These are phyloP conservation scores for Guadua angustifolia DNA, from an alignment of 176 grass and related monocot species.

Conservation along the genomic window DNA sequence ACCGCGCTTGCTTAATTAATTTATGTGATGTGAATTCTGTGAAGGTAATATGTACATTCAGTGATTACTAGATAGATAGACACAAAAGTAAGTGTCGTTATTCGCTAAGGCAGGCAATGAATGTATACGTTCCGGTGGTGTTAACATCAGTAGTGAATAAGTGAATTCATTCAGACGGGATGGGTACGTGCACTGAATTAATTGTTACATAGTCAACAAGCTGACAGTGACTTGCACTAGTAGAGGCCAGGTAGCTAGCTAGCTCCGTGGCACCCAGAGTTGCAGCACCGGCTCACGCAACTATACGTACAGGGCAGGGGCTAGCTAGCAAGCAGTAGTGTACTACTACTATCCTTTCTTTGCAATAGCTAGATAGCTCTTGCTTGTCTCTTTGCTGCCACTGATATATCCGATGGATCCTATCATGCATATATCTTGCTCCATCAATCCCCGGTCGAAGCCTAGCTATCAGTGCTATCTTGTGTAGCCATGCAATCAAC, in stretches of 20 bases:
- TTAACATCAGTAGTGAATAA: background rate
- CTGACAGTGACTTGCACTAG: background rate
- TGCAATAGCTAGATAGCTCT: background rate
- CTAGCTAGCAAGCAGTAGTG: background rate
- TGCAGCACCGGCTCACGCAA: background rate
- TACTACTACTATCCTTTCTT: rapidly evolving
- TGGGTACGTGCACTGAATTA: background rate
- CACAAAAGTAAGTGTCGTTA: no score
- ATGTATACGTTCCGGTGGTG: background rate
- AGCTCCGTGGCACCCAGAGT: background rate
- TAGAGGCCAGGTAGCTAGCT: no score
- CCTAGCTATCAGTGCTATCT: background rate
- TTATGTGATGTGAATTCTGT: no score
- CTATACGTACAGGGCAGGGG: background rate
- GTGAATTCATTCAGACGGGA: background rate
- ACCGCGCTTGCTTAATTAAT: no score
- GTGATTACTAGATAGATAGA: no score
- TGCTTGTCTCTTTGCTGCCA: background rate
- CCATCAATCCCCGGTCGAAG: background rate
- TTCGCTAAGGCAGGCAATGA: background rate
- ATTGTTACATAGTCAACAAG: background rate
- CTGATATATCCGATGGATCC: no score
- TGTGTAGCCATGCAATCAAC: background rate
- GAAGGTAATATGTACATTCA: no score
- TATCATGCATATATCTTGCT: background rate